Base-by-base conservation (phyloP, 2,329 filamentous ascomycete genomes). In the Colletotrichum scovillei region DNA sequence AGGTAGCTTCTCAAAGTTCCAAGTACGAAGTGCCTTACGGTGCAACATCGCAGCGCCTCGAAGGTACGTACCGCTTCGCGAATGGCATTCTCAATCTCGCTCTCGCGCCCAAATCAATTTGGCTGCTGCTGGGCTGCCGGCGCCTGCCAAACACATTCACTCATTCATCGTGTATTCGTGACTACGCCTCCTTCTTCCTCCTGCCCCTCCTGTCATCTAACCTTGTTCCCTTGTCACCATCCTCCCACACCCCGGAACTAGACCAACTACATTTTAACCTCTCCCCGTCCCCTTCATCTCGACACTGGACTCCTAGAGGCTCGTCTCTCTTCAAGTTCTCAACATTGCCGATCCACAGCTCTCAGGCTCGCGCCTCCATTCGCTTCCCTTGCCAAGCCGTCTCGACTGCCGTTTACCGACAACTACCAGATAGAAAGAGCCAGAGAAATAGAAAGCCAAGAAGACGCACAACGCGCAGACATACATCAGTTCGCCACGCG, bases 121-220 rank as follows among this genome's bases (percentile, higher is more conserved):
- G 62, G 46, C 46, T 53, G 19, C 42, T 46, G 7, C 42, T 46
- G 42, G 42, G 42, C 28, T 35, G 49, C 24, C 16, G 22, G 62
- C 30, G 62, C 53, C 38, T 42, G 16, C 42, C 19, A 35, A 30
- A 58, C 24, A 64, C 42, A 16, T 55, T 28, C 26, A 67, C 16
- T 19, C 52, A 35, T 46, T 28, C 52, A 69, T 49, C 42, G 42
- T 49, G 42, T 19, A 49, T 49, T 73, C 71, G 67, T 71, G 71
- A 73, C 71, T 66, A 73, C 70, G 67, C 67, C 70, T 73, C 59
- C 32, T 60, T 26, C 38, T n/a, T 49, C 16, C 35, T 11, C 68
- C 28, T 32, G 19, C 14, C 22, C 30, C 32, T 63, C 60, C 35
- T 58, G 52, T 55, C 32, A 42, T 62, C 46, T 59, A 58, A 58